Evolutionary conservation across 2,329 filamentous ascomycete genomes (phyloP).

Genomic region (Verticillium tricorpus): DNA sequence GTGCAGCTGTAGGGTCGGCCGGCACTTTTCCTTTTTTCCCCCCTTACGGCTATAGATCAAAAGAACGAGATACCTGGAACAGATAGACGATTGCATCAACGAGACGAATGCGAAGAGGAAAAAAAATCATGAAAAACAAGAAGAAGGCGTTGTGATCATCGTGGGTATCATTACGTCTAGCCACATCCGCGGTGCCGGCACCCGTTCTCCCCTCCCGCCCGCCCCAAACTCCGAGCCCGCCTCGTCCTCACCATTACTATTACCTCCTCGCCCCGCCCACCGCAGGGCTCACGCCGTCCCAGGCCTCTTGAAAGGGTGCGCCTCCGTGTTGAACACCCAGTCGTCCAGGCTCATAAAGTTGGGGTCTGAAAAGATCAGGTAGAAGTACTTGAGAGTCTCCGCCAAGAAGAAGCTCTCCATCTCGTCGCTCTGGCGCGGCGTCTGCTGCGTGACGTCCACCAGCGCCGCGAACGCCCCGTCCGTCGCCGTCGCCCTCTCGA

Average conservation of each 20-base stretch:
- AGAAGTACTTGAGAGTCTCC: slow-evolving; percentile 74
- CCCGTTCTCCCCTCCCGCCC: neutral
- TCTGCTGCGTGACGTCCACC: slow-evolving; percentile 40
- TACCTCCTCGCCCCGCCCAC: neutral
- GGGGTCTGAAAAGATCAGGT: slow-evolving; percentile 63
- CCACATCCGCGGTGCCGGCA: neutral
- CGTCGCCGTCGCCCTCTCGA: slow-evolving; percentile 40
- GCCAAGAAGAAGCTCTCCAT: slow-evolving; percentile 66
- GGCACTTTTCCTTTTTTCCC: neutral
- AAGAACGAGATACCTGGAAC: neutral
- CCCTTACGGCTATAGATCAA: neutral
- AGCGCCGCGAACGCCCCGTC: slow-evolving; percentile 44
- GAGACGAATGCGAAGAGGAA: neutral
- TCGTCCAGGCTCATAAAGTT: slow-evolving; percentile 63
- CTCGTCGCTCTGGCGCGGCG: neutral
- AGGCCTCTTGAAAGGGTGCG: slow-evolving; percentile 33
- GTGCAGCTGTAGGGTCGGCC: slow-evolving; percentile 17
- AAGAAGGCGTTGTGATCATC: neutral
- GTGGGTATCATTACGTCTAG: neutral
- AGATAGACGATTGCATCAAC: neutral
- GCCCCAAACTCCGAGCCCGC: neutral
- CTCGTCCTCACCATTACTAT: neutral
- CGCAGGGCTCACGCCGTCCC: neutral
- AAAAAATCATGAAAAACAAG: neutral
- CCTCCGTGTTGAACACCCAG: slow-evolving; percentile 57